These are phyloP conservation scores for Cutaneotrichosporon spelunceum DNA, from an alignment of 1,284 basidiomycete species.

Conservation along the genomic window DNA sequence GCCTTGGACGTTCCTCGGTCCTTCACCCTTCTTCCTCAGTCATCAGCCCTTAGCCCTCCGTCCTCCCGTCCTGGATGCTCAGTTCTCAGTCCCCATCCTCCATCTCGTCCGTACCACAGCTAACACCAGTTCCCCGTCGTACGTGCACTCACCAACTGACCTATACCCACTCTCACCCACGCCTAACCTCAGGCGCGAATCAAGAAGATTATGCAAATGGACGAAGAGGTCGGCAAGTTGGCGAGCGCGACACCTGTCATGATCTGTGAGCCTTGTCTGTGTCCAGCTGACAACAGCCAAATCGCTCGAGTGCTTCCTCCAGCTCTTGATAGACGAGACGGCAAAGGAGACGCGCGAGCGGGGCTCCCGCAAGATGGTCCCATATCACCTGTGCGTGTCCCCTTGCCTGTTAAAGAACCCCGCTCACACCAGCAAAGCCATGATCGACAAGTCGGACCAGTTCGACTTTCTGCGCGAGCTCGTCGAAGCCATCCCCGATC, in stretches of 20 bases:
- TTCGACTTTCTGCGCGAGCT: conserved; percentile 96
- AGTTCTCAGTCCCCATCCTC: no score
- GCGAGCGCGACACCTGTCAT: conserved; percentile 95
- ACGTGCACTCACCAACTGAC: conserved; percentile 20
- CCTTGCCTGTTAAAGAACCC: background rate
- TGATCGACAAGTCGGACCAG: conserved; percentile 80
- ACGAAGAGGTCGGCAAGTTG: conserved; percentile 98
- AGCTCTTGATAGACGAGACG: conserved; percentile 77
- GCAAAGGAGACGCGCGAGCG: conserved; percentile 75
- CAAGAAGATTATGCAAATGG: conserved; percentile 99
- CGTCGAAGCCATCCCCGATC: conserved; percentile 84
- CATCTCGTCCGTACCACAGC: conserved; percentile 1
- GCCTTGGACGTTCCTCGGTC: no score
- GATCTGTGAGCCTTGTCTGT: conserved; percentile 67
- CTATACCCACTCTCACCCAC: background rate
- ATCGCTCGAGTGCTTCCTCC: conserved; percentile 90
- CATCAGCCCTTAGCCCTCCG: no score
- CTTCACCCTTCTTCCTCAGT: no score
- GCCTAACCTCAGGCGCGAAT: conserved; percentile 67
- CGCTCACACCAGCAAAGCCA: conserved; percentile 70
- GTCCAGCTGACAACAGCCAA: conserved; percentile 63
- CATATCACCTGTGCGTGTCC: conserved; percentile 82
- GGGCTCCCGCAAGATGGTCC: conserved; percentile 85
- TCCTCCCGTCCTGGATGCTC: no score
- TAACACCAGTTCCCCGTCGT: conserved; percentile 46